These are phyloP conservation scores for Nemania sp. DNA, from an alignment of 2,329 filamentous ascomycete species.

Conservation along the genomic window DNA sequence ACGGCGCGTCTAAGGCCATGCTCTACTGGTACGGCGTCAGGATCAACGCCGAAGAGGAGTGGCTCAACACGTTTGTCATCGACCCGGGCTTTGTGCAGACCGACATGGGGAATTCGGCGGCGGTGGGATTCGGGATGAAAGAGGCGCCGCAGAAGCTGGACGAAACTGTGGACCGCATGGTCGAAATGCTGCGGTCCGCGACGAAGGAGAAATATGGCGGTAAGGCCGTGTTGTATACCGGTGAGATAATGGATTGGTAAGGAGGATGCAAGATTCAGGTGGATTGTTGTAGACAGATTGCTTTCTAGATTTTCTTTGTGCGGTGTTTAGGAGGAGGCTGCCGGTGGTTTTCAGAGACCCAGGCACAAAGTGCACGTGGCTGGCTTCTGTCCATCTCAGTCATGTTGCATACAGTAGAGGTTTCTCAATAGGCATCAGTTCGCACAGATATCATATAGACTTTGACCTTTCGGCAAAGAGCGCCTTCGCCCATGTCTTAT, in stretches of 20 bases:
- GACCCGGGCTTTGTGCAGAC: conserved; percentile 46
- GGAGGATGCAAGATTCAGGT: not conserved
- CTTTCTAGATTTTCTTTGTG: not conserved
- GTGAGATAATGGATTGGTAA: conserved; percentile 18
- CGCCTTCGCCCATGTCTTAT: too few species aligned
- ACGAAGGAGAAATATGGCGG: conserved; percentile 26
- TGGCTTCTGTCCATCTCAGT: too few species aligned
- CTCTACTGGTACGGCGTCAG: conserved; percentile 39
- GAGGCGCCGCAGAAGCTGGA: conserved; percentile 43
- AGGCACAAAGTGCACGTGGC: too few species aligned
- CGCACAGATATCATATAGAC: too few species aligned
- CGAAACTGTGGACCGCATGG: conserved; percentile 40
- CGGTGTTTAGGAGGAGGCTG: too few species aligned
- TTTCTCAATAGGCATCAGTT: too few species aligned
- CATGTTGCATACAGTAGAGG: too few species aligned
- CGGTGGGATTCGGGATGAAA: conserved; percentile 37
- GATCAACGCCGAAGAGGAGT: conserved; percentile 40
- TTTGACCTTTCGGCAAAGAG: too few species aligned
- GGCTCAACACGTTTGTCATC: conserved; percentile 40
- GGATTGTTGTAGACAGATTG: not conserved
- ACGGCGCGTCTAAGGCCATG: conserved; percentile 49
- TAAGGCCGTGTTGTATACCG: conserved; percentile 23
- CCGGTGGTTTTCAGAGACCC: too few species aligned
- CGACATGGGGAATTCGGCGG: conserved; percentile 45
- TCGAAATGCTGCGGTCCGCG: conserved; percentile 28